phyloP scores from a whole-genome alignment of 2,329 filamentous ascomycete species.

The Beauveria scarabaeidicola region DNA sequence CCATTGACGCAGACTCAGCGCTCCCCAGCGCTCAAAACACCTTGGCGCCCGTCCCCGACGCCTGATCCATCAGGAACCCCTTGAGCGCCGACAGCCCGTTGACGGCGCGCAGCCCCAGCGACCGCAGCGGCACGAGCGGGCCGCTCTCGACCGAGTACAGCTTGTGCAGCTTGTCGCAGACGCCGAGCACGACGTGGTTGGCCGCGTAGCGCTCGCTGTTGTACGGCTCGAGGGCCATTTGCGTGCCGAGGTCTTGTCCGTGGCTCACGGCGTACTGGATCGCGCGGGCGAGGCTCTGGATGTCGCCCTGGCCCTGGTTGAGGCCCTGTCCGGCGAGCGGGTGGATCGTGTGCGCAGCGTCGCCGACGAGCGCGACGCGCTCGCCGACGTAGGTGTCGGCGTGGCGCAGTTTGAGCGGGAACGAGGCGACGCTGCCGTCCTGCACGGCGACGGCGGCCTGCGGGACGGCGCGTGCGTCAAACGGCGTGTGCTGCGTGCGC shows the following conservation, averaged over 20 bases:
- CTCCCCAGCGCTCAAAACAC: slow-evolving; percentile 22
- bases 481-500: slow-evolving; percentile 63
- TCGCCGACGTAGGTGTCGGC: slow-evolving; percentile 90
- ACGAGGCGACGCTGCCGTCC: slow-evolving; percentile 72
- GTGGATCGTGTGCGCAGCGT: slow-evolving; percentile 92
- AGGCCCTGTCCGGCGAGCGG: slow-evolving; percentile 90
- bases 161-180: slow-evolving; percentile 86
- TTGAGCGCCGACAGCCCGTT: slow-evolving; percentile 70
- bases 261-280: slow-evolving; percentile 71
- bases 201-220: slow-evolving; percentile 70
- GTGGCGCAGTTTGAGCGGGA: slow-evolving; percentile 84
- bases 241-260: slow-evolving; percentile 78
- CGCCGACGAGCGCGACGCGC: slow-evolving; percentile 84
- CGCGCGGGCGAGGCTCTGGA: slow-evolving; percentile 65
- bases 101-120: slow-evolving; percentile 66
- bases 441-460: slow-evolving; percentile 64
- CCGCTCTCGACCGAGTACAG: slow-evolving; percentile 75
- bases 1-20: no score
- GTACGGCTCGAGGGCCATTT: slow-evolving; percentile 74
- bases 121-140: slow-evolving; percentile 71
- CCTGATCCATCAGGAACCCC: slow-evolving; percentile 74
- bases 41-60: slow-evolving; percentile 46
- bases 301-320: slow-evolving; percentile 87
- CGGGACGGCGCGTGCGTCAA: slow-evolving; percentile 49
- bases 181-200: slow-evolving; percentile 72